A percentile compares a stretch with the other conserved stretches of the same genome.
Evolutionary conservation across 2,329 filamentous ascomycete species (phyloP).

Genomic region (Xylariales sp.): DNA sequence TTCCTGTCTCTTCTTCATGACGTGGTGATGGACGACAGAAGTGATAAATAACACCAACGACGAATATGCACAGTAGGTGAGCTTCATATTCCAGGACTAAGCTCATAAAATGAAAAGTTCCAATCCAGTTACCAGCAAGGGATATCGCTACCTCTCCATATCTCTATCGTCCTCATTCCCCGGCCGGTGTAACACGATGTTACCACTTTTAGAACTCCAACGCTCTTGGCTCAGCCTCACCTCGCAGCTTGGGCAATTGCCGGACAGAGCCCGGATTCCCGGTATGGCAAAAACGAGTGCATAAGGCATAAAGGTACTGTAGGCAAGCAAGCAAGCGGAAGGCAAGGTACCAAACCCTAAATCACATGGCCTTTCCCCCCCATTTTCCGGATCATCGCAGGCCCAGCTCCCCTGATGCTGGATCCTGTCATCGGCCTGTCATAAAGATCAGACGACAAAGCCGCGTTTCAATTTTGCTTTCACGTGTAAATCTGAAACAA

Average conservation of each 20-base stretch:
- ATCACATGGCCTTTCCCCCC: constrained; percentile 9
- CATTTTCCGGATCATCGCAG: constrained; percentile 26
- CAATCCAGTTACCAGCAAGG: neutral
- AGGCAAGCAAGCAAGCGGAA: neutral
- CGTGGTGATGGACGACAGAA: neutral
- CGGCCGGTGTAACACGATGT: constrained; percentile 11
- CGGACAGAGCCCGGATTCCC: constrained; percentile 1
- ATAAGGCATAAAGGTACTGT: constrained; percentile 6
- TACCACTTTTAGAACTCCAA: constrained; percentile 20
- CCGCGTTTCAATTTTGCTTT: constrained; percentile 29
- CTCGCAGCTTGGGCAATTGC: constrained; percentile 13
- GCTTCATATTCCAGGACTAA: neutral
- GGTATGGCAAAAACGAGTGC: constrained; percentile 2
- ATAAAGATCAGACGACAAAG: constrained; percentile 9
- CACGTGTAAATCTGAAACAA: constrained; percentile 28
- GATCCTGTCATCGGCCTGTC: constrained; percentile 18
- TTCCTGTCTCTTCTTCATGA: neutral
- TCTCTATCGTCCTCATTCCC: neutral
- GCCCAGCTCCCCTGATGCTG: constrained; percentile 9
- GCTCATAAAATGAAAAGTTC: neutral
- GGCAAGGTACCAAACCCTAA: neutral
- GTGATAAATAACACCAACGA: neutral
- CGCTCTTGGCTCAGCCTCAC: constrained; percentile 26
- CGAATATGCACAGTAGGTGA: constrained; percentile 1
- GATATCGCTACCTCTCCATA: neutral